A percentile compares a stretch with the other conserved stretches of the same genome.
phyloP scores from a whole-genome alignment of 495 filamentous ascomycete species.

The Penicillium maclennaniae region DNA sequence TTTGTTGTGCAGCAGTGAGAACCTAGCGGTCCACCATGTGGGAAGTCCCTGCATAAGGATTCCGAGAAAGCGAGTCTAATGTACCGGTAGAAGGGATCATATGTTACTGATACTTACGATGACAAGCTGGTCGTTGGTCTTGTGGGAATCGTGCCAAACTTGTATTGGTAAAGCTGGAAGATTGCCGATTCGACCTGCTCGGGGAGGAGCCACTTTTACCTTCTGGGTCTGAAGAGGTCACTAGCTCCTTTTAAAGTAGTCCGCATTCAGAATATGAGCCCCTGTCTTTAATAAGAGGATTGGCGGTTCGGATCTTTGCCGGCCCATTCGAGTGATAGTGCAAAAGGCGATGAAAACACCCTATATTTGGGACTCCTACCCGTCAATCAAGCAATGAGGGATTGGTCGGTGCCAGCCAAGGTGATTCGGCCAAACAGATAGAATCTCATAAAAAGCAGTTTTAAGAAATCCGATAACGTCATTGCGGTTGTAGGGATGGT shows the following conservation, averaged over 20 bases:
- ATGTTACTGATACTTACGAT: background rate
- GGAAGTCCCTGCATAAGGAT: background rate
- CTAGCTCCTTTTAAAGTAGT: background rate
- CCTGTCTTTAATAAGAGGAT: background rate
- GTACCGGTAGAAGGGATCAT: background rate
- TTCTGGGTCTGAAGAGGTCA: background rate
- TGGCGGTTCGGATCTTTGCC: background rate
- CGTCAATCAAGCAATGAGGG: background rate
- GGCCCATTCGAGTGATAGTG: background rate
- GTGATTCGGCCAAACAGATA: no score
- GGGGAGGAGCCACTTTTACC: background rate
- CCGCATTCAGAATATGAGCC: background rate
- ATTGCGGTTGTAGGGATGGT: no score
- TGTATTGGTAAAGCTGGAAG: background rate
- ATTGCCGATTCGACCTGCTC: background rate
- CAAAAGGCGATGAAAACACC: background rate
- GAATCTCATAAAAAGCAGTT: no score
- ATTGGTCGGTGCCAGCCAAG: background rate
- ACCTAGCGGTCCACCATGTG: background rate
- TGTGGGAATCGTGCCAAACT: background rate
- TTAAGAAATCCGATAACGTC: no score
- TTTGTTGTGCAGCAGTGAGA: background rate
- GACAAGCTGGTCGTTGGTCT: background rate
- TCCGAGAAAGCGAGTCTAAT: background rate
- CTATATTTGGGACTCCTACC: background rate